phyloP scores from a whole-genome alignment of 176 grass and related monocot species.

The Saccharum officinarum region DNA sequence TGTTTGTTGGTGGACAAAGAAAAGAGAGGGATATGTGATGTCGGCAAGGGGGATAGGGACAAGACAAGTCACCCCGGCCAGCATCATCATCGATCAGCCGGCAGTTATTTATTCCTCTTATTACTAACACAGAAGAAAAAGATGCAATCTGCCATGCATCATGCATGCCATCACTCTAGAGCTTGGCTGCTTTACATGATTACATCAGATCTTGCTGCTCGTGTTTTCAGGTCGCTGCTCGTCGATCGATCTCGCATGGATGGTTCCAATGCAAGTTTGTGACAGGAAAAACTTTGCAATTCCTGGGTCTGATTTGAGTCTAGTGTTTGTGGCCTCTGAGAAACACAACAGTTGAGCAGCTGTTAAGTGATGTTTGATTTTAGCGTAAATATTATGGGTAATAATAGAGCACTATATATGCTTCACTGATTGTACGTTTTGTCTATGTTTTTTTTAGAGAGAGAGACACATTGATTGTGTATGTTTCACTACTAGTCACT shows the following conservation, averaged over 20 bases:
- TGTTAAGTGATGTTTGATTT: background rate
- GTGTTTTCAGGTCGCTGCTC: background rate
- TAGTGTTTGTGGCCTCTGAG: background rate
- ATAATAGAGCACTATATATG: background rate
- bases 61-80: constrained; percentile 17
- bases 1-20: background rate
- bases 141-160: background rate
- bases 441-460: no score
- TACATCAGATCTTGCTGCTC: constrained; percentile 1
- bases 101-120: constrained; percentile 26
- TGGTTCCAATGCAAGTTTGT: background rate
- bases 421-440: background rate
- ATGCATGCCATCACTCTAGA: background rate
- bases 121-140: background rate
- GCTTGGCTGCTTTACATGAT: constrained; percentile 1
- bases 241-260: background rate
- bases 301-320: background rate
- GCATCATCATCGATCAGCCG: background rate
- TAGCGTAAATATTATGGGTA: background rate
- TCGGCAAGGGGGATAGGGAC: constrained; percentile 41
- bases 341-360: background rate
- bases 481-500: no score
- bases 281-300: background rate
- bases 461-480: no score
- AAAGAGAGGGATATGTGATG: constrained; percentile 6